Percentiles rank a stretch among this genome's conserved stretches.
Evolutionary conservation across 2,329 filamentous ascomycete species (phyloP).

Genomic region (Lachnellula suecica): DNA sequence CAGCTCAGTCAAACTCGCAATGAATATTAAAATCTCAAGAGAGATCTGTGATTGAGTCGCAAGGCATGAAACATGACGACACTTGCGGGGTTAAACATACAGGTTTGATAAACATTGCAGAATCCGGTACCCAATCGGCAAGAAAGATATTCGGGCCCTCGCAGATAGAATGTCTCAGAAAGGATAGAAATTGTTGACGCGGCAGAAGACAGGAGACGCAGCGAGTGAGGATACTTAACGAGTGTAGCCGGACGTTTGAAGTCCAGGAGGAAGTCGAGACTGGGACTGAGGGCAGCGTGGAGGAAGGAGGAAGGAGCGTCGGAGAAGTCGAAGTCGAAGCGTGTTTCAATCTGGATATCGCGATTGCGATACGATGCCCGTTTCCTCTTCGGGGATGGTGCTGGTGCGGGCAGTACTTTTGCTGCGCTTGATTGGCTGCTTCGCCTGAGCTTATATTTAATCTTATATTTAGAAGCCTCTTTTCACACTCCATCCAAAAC

Average conservation of each 20-base stretch:
- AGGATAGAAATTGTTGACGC: neutral
- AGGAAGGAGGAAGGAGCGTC: neutral
- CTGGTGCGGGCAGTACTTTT: neutral
- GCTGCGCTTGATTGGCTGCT: no score
- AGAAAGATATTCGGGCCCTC: neutral
- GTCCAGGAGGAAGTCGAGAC: neutral
- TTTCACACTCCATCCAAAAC: no score
- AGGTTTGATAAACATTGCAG: neutral
- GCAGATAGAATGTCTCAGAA: neutral
- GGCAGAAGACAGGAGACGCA: neutral
- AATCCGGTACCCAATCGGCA: neutral
- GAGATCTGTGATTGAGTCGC: no score
- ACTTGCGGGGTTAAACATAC: neutral
- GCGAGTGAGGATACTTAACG: neutral
- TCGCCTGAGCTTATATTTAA: no score
- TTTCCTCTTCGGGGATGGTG: neutral
- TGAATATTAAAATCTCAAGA: no score
- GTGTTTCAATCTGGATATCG: neutral
- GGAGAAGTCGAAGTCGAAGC: neutral
- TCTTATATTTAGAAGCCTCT: no score
- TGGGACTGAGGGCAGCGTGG: neutral
- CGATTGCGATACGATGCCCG: neutral
- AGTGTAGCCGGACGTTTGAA: neutral
- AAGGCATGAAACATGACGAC: neutral
- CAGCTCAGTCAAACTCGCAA: neutral